Evolutionary conservation across 768 basidiomycete genomes (phyloP).

Genomic region (Cystofilobasidium capitatum): DNA sequence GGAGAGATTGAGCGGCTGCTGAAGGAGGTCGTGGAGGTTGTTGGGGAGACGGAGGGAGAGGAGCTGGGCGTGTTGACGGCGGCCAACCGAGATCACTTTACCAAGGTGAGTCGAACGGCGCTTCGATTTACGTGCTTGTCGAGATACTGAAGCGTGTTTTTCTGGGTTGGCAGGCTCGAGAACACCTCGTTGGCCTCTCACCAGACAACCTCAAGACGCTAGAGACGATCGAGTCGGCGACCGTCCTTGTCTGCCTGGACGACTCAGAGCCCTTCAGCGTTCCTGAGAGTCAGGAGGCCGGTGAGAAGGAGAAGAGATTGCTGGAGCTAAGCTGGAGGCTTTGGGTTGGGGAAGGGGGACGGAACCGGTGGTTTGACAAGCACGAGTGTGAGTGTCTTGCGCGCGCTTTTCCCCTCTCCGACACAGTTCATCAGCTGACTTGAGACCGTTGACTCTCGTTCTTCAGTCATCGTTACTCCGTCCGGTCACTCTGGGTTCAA

Average conservation of each 20-base stretch:
- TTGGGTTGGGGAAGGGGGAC: slow-evolving; percentile 44
- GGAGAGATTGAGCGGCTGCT: slow-evolving; percentile 58
- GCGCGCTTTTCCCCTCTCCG: not conserved
- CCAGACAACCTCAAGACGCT: slow-evolving; percentile 58
- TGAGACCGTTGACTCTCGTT: not conserved
- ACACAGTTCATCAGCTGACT: not conserved
- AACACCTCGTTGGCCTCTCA: slow-evolving; percentile 55
- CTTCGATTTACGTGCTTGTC: not conserved
- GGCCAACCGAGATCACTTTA: slow-evolving; percentile 84
- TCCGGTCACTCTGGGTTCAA: slow-evolving; percentile 94
- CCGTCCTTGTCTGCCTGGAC: slow-evolving; percentile 78
- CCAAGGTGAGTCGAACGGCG: slow-evolving; percentile 51
- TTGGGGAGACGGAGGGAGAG: slow-evolving; percentile 49
- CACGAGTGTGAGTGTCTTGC: slow-evolving; percentile 63
- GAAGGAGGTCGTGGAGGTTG: slow-evolving; percentile 52
- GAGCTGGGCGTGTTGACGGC: slow-evolving; percentile 75
- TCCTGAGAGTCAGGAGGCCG: slow-evolving; percentile 53
- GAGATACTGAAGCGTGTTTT: not conserved
- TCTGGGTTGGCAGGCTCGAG: slow-evolving; percentile 47
- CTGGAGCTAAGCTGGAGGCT: slow-evolving; percentile 44
- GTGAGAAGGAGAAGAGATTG: slow-evolving; percentile 34
- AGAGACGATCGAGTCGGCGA: slow-evolving; percentile 75
- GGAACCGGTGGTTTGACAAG: slow-evolving; percentile 90
- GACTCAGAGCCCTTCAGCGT: slow-evolving; percentile 63
- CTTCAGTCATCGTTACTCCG: slow-evolving; percentile 78